Evolutionary conservation across 2,329 filamentous ascomycete genomes (phyloP), one percentile per base, ranked within the genome.

Genomic region (Diatrype stigma): DNA sequence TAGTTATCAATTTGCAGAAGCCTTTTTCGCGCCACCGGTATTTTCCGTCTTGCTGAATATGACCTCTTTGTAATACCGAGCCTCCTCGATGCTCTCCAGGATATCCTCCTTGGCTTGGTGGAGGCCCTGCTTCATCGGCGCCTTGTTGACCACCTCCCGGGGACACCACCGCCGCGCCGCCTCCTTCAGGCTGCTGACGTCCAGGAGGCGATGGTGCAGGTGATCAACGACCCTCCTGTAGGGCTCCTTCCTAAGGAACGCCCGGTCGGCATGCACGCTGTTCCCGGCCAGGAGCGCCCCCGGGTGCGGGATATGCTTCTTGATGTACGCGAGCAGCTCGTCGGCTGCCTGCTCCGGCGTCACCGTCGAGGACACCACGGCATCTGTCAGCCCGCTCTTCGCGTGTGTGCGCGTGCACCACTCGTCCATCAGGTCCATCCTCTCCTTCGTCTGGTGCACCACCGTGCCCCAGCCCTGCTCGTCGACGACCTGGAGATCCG

Each of bases 151-250:
- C 8, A 89, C 67, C 7, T 81, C 76, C n/a, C 75, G 67, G 1
- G 78, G 77, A 42, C 84, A 85, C 93, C 94, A 99, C 44, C 93
- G 79, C 57, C 84, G 81, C 17, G 86, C 88, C 21, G 90, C 92
- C 74, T 99, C 94, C 73, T 97, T 97, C 64, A 97, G 82, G 45
- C 85, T 81, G 69, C 91, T 96, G 49, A 97, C 90, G 67, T 99
- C 94, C 45, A 97, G 73, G 56, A 99, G 88, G 16, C 94, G 83
- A 71, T 99, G 91, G 70, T 96, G 89, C 58, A 99, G 74, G 69
- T 94, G 83, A 51, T 87, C 81, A 46, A 89, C 72, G 2, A 96
- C 84, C 52, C 77, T 74, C 37, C 77, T 80, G 70, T 93, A 99
- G 0, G 92, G 91, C 51, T 77, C 78, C 56, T 82, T 81, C 5